A percentile compares a stretch with the other conserved stretches of the same genome.
phyloP scores from a whole-genome alignment of 2,329 filamentous ascomycete species.

The Pseudopyrenochaeta lycopersici region DNA sequence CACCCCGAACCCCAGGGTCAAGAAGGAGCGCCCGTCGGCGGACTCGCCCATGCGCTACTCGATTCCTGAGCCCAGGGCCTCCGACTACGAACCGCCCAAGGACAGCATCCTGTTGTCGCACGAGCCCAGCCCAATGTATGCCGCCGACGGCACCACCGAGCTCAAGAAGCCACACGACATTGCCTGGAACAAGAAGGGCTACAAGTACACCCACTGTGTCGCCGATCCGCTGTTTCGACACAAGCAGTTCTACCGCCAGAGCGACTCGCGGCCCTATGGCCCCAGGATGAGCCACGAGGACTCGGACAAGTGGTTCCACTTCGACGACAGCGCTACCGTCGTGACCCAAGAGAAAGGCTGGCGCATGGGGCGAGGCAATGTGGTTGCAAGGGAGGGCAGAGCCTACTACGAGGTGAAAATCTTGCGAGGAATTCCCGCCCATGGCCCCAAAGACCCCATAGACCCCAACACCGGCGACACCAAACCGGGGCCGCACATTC shows the following conservation, averaged over 20 bases:
- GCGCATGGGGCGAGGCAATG: slow-evolving; percentile 88
- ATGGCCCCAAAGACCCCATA: slow-evolving; percentile 50
- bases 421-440: slow-evolving; percentile 73
- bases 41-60: slow-evolving; percentile 61
- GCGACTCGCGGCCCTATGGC: slow-evolving; percentile 83
- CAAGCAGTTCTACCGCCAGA: slow-evolving; percentile 87
- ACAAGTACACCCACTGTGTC: slow-evolving; percentile 89
- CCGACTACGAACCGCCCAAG: slow-evolving; percentile 60
- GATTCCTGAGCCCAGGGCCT: slow-evolving; percentile 56
- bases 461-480: slow-evolving; percentile 46
- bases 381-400: slow-evolving; percentile 86
- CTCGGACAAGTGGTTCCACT: slow-evolving; percentile 83
- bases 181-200: slow-evolving; percentile 74
- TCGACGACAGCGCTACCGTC: slow-evolving; percentile 75
- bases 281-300: slow-evolving; percentile 94
- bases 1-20: slow-evolving; percentile 52
- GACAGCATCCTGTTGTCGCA: slow-evolving; percentile 57
- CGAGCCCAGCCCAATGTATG: slow-evolving; percentile 55
- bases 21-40: slow-evolving; percentile 46
- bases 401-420: slow-evolving; percentile 97
- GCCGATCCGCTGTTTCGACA: slow-evolving; percentile 88
- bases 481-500: slow-evolving; percentile 69
- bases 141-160: slow-evolving; percentile 53
- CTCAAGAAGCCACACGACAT: slow-evolving; percentile 60
- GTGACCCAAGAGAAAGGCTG: slow-evolving; percentile 94